Conservation (phyloP, 179 eudicot species). For the Heliamphora pulchella region DNA sequence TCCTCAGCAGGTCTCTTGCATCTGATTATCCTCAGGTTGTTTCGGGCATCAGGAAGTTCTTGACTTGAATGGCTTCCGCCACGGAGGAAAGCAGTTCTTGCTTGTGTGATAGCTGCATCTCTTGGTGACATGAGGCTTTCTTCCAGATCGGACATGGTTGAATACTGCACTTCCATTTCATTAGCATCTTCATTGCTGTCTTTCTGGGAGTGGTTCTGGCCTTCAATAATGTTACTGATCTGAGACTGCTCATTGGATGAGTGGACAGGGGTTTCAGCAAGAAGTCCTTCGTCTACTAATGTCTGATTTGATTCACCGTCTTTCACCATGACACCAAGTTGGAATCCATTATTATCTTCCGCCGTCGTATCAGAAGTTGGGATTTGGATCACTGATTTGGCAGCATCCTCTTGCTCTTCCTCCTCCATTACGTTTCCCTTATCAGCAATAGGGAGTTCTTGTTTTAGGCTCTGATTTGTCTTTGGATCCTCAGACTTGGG, state of each 20-base stretch:
- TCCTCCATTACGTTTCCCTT: conserved; percentile 1
- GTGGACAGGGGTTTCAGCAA: not conserved
- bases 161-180: conserved; percentile 19
- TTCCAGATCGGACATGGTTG: conserved; percentile 14
- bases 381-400: not conserved
- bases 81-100: conserved; percentile 13
- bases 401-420: conserved; percentile 14
- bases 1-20: conserved; percentile 25
- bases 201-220: conserved; percentile 3
- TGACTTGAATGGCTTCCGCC: conserved; percentile 14
- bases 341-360: not conserved
- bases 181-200: conserved; percentile 10
- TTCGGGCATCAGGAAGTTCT: conserved; percentile 22
- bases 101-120: conserved; percentile 1
- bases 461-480: conserved; percentile 7
- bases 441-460: not conserved
- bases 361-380: not conserved
- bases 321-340: not conserved
- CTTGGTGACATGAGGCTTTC: not conserved
- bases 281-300: not conserved
- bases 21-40: conserved; percentile 25
- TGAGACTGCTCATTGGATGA: not conserved
- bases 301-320: conserved; percentile 10
- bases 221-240: not conserved
- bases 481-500: not conserved